phyloP scores from a whole-genome alignment of 2,329 filamentous ascomycete genomes.

The Aspergillus neotritici region DNA sequence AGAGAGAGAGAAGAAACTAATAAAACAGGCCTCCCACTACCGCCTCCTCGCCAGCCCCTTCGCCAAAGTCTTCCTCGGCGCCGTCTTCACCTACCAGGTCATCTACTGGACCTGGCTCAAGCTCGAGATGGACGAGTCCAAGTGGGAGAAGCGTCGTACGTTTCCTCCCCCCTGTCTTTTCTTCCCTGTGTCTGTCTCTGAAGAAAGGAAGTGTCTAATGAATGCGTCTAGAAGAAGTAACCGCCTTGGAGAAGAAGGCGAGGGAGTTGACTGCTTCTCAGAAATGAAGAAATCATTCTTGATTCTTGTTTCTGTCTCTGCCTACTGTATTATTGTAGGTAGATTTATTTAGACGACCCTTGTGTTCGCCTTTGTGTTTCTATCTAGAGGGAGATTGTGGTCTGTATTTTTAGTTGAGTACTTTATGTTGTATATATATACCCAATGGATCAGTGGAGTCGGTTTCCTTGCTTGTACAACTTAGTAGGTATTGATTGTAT shows the following conservation, averaged over 20 bases:
- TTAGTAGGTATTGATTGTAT: background rate
- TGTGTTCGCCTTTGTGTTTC: background rate
- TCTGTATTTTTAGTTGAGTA: background rate
- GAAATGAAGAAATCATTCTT: too few species aligned
- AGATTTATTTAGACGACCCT: conserved; percentile 4
- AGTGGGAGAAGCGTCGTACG: conserved; percentile 38
- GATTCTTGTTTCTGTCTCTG: too few species aligned
- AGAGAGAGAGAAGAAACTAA: background rate
- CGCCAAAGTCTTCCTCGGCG: conserved; percentile 45
- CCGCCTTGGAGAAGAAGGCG: conserved; percentile 31
- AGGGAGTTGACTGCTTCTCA: conserved; percentile 27
- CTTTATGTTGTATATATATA: conserved; percentile 2
- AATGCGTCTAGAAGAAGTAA: conserved; percentile 28
- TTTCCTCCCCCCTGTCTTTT: conserved; percentile 1
- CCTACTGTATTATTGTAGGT: too few species aligned
- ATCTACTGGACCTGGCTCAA: conserved; percentile 46
- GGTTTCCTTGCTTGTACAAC: background rate
- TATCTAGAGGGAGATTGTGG: background rate
- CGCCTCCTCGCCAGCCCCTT: conserved; percentile 39
- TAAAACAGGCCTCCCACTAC: conserved; percentile 34
- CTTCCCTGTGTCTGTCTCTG: background rate
- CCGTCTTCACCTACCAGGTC: conserved; percentile 46
- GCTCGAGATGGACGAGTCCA: conserved; percentile 43
- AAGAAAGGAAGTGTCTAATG: background rate
- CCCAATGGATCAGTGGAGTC: background rate